These are phyloP conservation scores for Diatrype stigma DNA, from an alignment of 2,329 filamentous ascomycete genomes.

Conservation along the genomic window DNA sequence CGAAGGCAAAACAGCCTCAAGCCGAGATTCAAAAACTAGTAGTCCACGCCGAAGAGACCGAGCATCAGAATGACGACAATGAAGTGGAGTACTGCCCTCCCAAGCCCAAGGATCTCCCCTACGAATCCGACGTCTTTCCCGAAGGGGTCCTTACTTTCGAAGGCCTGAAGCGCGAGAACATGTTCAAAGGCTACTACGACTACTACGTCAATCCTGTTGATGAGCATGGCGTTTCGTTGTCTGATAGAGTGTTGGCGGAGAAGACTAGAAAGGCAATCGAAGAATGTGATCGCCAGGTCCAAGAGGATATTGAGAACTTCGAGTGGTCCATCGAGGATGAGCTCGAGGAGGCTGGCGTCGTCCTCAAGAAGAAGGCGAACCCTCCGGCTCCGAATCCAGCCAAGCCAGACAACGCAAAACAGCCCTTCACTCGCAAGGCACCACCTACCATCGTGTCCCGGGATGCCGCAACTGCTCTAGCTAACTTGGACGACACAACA, in stretches of 20 bases:
- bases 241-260: constrained; percentile 57
- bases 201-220: constrained; percentile 61
- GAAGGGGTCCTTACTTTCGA: constrained; percentile 52
- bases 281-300: constrained; percentile 63
- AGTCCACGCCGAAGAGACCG: constrained; percentile 51
- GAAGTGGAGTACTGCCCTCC: constrained; percentile 92
- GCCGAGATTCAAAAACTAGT: constrained; percentile 57
- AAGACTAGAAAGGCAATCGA: constrained; percentile 46
- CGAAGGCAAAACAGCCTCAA: constrained; percentile 52
- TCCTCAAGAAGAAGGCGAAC: constrained; percentile 19
- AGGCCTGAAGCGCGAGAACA: constrained; percentile 53
- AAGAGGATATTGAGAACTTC: constrained; percentile 60
- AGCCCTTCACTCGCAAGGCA: constrained; percentile 18
- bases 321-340: constrained; percentile 58
- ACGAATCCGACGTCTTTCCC: constrained; percentile 66
- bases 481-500: constrained; percentile 35
- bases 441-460: constrained; percentile 53
- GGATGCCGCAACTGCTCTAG: constrained; percentile 50
- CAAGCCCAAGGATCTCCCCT: constrained; percentile 59
- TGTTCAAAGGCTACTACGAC: constrained; percentile 58
- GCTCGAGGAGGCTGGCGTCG: constrained; percentile 38
- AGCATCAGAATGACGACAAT: constrained; percentile 47
- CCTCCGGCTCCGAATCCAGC: constrained; percentile 5
- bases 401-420: constrained; percentile 6
- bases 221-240: constrained; percentile 60